These are phyloP conservation scores for Brasilioporus rufonigricans DNA, from an alignment of 768 basidiomycete genomes.

Conservation along the genomic window DNA sequence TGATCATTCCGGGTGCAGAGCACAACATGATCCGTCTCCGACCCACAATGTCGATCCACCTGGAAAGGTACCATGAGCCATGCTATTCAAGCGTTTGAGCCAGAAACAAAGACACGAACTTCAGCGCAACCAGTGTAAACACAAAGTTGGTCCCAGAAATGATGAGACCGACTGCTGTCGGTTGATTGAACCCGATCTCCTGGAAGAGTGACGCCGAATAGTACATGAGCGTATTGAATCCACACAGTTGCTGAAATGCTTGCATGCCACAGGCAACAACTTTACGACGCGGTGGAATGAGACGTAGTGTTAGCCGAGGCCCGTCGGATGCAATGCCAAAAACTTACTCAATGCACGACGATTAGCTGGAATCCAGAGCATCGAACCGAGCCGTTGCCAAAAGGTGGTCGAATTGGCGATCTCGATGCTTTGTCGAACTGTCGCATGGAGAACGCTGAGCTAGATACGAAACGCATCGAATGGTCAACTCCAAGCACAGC, in stretches of 20 bases:
- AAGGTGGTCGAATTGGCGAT: conserved; percentile 64
- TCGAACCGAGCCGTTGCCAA: conserved; percentile 50
- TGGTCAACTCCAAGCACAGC: background rate
- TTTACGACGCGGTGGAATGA: conserved; percentile 24
- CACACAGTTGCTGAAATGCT: conserved; percentile 80
- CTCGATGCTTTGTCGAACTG: conserved; percentile 60
- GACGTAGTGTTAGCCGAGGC: background rate
- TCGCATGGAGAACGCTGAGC: conserved; percentile 57
- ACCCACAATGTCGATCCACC: conserved; percentile 64
- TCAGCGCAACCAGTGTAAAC: conserved; percentile 73
- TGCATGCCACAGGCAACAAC: conserved; percentile 80
- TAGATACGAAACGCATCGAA: conserved; percentile 13
- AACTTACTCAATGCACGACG: conserved; percentile 64
- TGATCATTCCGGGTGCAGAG: conserved; percentile 71
- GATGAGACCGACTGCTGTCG: conserved; percentile 78
- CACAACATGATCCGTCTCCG: conserved; percentile 67
- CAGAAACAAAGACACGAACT: conserved; percentile 31
- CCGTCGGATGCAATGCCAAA: background rate
- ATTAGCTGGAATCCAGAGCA: conserved; percentile 55
- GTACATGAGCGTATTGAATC: conserved; percentile 79
- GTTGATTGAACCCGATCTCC: conserved; percentile 77
- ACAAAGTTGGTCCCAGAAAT: conserved; percentile 77
- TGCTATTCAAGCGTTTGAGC: background rate
- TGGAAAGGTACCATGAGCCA: background rate
- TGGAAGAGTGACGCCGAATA: conserved; percentile 79